These are phyloP conservation scores for Trypanosoma brucei DNA, from an alignment of 208 protist species.

Conservation along the genomic window DNA sequence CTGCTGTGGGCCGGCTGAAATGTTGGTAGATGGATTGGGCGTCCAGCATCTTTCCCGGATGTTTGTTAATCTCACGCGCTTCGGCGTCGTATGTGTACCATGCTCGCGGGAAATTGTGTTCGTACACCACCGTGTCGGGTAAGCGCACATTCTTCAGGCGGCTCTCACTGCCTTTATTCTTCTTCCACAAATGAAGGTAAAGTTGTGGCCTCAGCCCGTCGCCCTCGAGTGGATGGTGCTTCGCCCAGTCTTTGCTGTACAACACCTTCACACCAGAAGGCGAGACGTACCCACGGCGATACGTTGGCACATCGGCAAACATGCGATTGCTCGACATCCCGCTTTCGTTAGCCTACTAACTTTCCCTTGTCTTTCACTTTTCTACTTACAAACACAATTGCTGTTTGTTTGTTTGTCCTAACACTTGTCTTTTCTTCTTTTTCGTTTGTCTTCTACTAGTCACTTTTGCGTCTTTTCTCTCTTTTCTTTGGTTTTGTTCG, in stretches of 20 bases:
- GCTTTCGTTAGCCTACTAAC: constrained; percentile 1
- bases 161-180: constrained; percentile 73
- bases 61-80: constrained; percentile 74
- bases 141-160: constrained; percentile 51
- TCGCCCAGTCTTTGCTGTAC: constrained; percentile 69
- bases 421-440: no score
- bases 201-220: constrained; percentile 77
- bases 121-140: constrained; percentile 89
- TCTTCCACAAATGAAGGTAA: constrained; percentile 85
- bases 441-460: no score
- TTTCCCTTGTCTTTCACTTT: constrained; percentile 2
- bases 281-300: constrained; percentile 47
- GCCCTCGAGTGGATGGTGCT: constrained; percentile 78
- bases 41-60: constrained; percentile 79
- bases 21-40: constrained; percentile 77
- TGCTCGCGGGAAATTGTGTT: constrained; percentile 91
- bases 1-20: constrained; percentile 38
- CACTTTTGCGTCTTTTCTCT: neutral
- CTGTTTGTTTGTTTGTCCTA: no score
- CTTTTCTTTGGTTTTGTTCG: neutral
- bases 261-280: constrained; percentile 54
- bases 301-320: constrained; percentile 34
- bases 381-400: neutral
- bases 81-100: constrained; percentile 90
- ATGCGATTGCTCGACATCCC: constrained; percentile 20